phyloP scores from a whole-genome alignment of 2,329 filamentous ascomycete species.

The Clarireedia paspali region DNA sequence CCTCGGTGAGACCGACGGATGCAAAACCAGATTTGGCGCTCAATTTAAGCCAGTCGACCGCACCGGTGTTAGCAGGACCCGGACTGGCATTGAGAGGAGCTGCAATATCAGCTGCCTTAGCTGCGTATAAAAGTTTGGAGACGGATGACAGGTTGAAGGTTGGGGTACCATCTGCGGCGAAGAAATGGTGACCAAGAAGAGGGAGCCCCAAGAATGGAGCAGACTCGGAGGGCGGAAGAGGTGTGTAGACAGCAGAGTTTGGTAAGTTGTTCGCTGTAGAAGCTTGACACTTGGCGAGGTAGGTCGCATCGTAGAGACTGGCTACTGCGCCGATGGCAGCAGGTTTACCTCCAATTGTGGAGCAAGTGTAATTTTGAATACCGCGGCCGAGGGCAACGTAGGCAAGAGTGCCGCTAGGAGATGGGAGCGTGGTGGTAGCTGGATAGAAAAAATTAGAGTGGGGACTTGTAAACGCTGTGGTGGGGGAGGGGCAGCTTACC shows the following conservation, averaged over 20 bases:
- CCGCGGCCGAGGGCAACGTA: slow-evolving; percentile 28
- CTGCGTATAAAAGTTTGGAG: slow-evolving; percentile 17
- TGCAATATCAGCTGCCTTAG: slow-evolving; percentile 17
- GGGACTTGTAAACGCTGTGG: neutral
- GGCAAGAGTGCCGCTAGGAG: slow-evolving; percentile 21
- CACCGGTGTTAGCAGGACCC: slow-evolving; percentile 22
- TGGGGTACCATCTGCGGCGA: slow-evolving; percentile 21
- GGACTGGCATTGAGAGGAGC: slow-evolving; percentile 19
- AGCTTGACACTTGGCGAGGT: slow-evolving; percentile 15
- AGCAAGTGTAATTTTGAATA: slow-evolving; percentile 30
- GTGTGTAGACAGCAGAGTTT: slow-evolving; percentile 15
- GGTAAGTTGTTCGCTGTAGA: slow-evolving; percentile 16
- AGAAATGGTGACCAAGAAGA: slow-evolving; percentile 25
- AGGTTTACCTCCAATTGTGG: slow-evolving; percentile 12
- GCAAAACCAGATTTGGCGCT: slow-evolving; percentile 17
- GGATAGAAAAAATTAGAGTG: neutral
- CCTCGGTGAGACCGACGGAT: slow-evolving; percentile 17
- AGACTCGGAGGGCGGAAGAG: slow-evolving; percentile 9
- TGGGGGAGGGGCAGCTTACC: neutral
- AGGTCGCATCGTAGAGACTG: slow-evolving; percentile 27
- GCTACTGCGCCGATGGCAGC: slow-evolving; percentile 25
- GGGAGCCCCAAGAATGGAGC: slow-evolving; percentile 7
- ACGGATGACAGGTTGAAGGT: slow-evolving; percentile 23
- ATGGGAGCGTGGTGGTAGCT: slow-evolving; percentile 21
- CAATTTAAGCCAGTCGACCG: slow-evolving; percentile 27